Percentiles rank a stretch among this genome's conserved stretches.
These are phyloP conservation scores for Abrus pulchellus DNA, from an alignment of 306 rosid species.

Conservation along the genomic window DNA sequence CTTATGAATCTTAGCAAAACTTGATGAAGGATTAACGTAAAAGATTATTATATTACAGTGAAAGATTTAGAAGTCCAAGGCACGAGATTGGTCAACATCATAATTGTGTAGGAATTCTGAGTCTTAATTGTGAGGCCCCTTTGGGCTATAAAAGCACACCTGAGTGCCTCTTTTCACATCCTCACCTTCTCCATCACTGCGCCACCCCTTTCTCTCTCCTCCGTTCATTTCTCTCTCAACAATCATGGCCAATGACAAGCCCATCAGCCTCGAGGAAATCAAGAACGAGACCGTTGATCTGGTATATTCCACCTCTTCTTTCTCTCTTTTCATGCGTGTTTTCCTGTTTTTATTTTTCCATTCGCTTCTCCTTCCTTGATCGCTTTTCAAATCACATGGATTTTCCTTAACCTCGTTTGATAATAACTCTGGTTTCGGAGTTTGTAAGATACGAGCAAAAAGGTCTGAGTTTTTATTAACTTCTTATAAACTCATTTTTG, in stretches of 20 bases:
- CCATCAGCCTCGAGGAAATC: slow-evolving; percentile 76
- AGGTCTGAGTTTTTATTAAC: no score
- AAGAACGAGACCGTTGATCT: slow-evolving; percentile 95
- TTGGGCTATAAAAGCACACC: slow-evolving; percentile 31
- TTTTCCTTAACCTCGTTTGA: no score
- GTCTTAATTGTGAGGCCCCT: not conserved
- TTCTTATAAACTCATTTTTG: no score
- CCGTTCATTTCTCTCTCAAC: not conserved
- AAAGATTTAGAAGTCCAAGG: slow-evolving; percentile 44
- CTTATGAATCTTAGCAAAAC: no score
- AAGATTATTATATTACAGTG: not conserved
- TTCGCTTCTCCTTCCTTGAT: not conserved
- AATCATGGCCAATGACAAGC: slow-evolving; percentile 60
- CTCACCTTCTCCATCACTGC: not conserved
- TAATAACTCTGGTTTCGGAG: no score
- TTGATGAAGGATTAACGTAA: no score
- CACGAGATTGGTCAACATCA: slow-evolving; percentile 18
- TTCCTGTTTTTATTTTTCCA: not conserved
- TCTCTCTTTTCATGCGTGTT: not conserved
- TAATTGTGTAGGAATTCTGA: slow-evolving; percentile 2
- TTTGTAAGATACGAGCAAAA: no score
- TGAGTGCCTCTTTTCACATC: not conserved
- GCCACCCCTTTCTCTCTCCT: not conserved
- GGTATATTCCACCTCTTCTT: slow-evolving; percentile 54
- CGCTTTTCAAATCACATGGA: no score